Base-by-base conservation (phyloP, 2,329 filamentous ascomycete genomes). In the Tolypocladium nubicola region DNA sequence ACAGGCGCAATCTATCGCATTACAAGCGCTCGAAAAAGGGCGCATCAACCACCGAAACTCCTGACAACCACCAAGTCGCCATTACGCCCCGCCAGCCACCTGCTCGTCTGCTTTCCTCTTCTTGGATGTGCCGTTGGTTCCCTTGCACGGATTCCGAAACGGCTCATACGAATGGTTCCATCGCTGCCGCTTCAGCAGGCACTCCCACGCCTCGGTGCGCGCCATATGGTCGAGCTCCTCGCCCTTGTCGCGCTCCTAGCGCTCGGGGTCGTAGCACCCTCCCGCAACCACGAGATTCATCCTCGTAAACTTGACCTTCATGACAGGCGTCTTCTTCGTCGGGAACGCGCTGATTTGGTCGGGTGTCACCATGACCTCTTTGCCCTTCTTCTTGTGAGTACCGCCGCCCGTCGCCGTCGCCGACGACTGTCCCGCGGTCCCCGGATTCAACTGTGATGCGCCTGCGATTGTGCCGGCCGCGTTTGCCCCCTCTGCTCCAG, bases 311-410 rank as follows among this genome's bases (percentile, higher is more conserved):
- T 88, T 84, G 56, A 96, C 92, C 73, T 93, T 94, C 73, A 95
- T 89, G 13, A 97, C 89, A 0, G 93, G 92, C 19, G 88, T 93
- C 75, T 96, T 96, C 81, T 99, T 99, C 4, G 94, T 97, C 0
- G 90, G 86, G 69, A 97, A 97, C 1, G 90, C 92, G 62, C 85
- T 90, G 73, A 99, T 95, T 73, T 97, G 94, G 68, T 99, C 94
- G 0, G 91, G 87, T 0, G 88, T 92, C 50, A 96, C 88, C 66
- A 90, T 89, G 4, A 91, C 89, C 66, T 97, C 93, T 71, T 97
- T 97, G 57, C 83, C 84, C 71, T 90, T 90, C 76, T 95, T 96
- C 79, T 86, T 86, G 39, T 72, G 69, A 2, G 66, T 67, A 19
- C 73, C 69, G 33, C 61, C 56, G 21, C 70, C 61, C 30, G 71